phyloP scores from a whole-genome alignment of 2,329 filamentous ascomycete genomes.

The Aspergillus udagawae region DNA sequence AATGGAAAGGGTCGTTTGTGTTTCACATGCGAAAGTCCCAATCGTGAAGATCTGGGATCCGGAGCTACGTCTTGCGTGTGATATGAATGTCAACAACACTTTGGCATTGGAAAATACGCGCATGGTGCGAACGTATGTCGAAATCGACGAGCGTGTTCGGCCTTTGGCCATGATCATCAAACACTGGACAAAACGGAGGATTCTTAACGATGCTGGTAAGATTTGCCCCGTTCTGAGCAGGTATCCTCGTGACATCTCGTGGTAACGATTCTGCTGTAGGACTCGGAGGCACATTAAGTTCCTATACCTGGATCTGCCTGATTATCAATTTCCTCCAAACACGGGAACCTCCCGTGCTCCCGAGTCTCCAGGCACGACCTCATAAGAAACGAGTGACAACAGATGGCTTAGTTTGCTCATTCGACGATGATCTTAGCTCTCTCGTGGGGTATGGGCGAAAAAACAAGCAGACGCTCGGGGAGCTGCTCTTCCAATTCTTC shows the following conservation, averaged over 20 bases:
- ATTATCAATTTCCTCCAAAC: conserved; percentile 95
- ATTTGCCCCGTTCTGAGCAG: conserved; percentile 2
- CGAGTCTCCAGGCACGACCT: conserved; percentile 73
- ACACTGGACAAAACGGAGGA: conserved; percentile 88
- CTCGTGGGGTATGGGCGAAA: conserved; percentile 68
- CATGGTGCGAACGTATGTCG: conserved; percentile 96
- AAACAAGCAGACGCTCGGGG: conserved; percentile 78
- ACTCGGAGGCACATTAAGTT: conserved; percentile 89
- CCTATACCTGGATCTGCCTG: conserved; percentile 98
- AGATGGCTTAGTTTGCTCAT: conserved; percentile 67
- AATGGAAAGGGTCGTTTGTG: conserved; percentile 94
- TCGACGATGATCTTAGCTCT: conserved; percentile 79
- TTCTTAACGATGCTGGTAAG: conserved; percentile 94
- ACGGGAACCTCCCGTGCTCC: conserved; percentile 76
- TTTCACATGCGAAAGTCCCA: conserved; percentile 90
- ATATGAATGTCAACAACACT: conserved; percentile 99
- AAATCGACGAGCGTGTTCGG: conserved; percentile 84
- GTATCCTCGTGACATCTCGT: not conserved
- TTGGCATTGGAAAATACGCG: conserved; percentile 91
- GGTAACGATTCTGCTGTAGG: conserved; percentile 49
- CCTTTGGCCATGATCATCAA: conserved; percentile 96
- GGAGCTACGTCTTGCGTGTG: conserved; percentile 80
- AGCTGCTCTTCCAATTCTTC: conserved; percentile 94
- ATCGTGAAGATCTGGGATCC: conserved; percentile 99
- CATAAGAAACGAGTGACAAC: conserved; percentile 58